Base-by-base conservation (phyloP, 1,139 yeast genomes). In the Meyerozyma sp. region DNA sequence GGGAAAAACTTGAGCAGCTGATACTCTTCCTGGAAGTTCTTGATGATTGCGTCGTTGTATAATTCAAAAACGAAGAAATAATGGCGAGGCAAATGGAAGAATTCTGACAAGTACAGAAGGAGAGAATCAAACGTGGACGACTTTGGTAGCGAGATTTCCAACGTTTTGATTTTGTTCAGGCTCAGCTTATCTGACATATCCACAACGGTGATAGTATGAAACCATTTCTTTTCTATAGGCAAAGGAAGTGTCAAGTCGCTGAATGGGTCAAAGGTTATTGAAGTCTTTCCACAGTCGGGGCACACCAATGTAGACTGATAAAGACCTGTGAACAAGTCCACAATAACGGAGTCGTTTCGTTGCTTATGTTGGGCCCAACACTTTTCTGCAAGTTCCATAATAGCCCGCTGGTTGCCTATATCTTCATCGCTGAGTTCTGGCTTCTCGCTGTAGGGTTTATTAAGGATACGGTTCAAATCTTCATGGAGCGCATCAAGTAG, bases 261-360 rank as follows among this genome's bases (percentile, higher is more conserved):
- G 58, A 83, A 93, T 0, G 98, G 98, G 59, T 93, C 98, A 66
- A 91, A 93, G 0, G 98, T 91, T 23, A 91, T 77, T 26, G 96
- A 86, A 3, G 88, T 80, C 52, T 85, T 85, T 9, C 75, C 62
- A 63, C 98, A 93, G 18, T 68, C 82, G 0, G 98, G 98, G 58
- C 98, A 93, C 7, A 86, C 78, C 46, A 93, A 68, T 0, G 96
- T 89, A 3, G 96, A 89, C 61, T 89, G 87, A 61, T 93, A 93
- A 56, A 90, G 61, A 0, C 98, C 98, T 8, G 93, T 88, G 66
- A 93, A 93, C 45, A 93, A 67, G 58, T 93, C 98, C 36, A 82
- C 76, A 26, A 93, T 81, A 1, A 87, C 77, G 0, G 97, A 90
- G 58, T 90, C 95, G 58, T 93, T 93, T 54, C 98, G 74, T 53